Conservation (phyloP, 2,329 filamentous ascomycete species). For the Diaporthe citri region DNA sequence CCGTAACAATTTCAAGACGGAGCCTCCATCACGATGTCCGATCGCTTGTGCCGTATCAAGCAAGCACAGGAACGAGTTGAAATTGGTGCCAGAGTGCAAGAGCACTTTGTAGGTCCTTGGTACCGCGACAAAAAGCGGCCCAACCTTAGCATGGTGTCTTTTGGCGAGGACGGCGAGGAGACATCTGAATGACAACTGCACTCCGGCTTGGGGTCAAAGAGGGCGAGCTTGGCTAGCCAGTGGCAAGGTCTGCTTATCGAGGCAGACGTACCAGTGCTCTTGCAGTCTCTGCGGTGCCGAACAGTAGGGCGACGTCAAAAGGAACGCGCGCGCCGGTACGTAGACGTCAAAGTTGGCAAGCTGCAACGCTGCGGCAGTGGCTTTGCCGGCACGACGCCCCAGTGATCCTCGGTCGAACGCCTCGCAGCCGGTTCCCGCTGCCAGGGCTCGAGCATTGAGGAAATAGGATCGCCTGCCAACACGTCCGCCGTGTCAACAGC, state of each 20-base stretch:
- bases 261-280: background rate
- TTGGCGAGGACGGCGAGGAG: background rate
- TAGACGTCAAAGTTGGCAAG: constrained; percentile 32
- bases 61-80: background rate
- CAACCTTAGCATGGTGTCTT: background rate
- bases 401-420: constrained; percentile 31
- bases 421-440: constrained; percentile 28
- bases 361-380: constrained; percentile 36
- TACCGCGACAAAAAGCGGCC: background rate
- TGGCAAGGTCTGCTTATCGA: background rate
- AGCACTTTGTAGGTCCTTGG: background rate
- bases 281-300: constrained; percentile 8
- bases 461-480: constrained; percentile 12
- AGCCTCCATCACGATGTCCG: background rate
- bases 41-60: background rate
- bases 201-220: background rate
- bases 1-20: background rate
- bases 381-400: constrained; percentile 34
- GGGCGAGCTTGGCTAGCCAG: background rate
- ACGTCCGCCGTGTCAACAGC: background rate
- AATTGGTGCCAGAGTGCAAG: background rate
- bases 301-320: constrained; percentile 1
- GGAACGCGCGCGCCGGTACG: constrained; percentile 4
- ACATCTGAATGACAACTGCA: background rate
- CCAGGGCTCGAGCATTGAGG: constrained; percentile 7